These are phyloP conservation scores for Russula vinacea DNA, from an alignment of 768 basidiomycete species.

Conservation along the genomic window DNA sequence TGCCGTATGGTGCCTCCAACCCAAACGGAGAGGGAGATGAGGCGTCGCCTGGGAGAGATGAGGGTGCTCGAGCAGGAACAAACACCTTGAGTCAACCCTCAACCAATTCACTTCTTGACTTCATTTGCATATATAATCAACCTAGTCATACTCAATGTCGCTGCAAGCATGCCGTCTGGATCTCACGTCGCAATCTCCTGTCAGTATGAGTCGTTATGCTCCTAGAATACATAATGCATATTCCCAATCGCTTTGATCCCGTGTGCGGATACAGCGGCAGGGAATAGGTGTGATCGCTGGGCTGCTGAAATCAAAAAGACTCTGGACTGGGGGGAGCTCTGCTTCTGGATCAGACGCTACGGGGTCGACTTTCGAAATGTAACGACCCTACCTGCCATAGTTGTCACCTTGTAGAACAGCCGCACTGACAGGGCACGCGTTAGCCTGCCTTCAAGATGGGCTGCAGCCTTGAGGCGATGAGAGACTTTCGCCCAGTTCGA, in stretches of 20 bases:
- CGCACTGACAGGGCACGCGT: conserved; percentile 43
- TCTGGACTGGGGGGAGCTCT: conserved; percentile 15
- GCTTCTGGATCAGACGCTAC: not conserved
- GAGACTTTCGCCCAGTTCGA: conserved; percentile 14
- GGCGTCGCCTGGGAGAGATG: conserved; percentile 76
- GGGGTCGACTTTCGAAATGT: not conserved
- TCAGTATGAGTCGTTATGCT: conserved; percentile 14
- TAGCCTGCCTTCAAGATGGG: conserved; percentile 29
- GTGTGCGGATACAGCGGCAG: conserved; percentile 49
- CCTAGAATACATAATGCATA: conserved; percentile 50
- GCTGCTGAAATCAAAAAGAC: conserved; percentile 14
- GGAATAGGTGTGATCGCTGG: conserved; percentile 51
- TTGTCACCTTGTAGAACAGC: conserved; percentile 41
- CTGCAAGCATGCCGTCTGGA: conserved; percentile 1
- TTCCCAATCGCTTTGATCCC: conserved; percentile 49
- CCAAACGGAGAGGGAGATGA: conserved; percentile 87
- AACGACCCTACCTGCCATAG: conserved; percentile 27
- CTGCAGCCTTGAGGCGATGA: conserved; percentile 22
- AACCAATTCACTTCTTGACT: conserved; percentile 23
- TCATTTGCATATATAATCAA: conserved; percentile 11
- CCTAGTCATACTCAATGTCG: conserved; percentile 9
- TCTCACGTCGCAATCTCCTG: conserved; percentile 19
- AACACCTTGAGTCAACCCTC: conserved; percentile 45
- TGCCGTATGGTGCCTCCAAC: conserved; percentile 85
- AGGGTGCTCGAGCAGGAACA: conserved; percentile 64